phyloP scores from a whole-genome alignment of 768 basidiomycete genomes.

The Collybia nuda region DNA sequence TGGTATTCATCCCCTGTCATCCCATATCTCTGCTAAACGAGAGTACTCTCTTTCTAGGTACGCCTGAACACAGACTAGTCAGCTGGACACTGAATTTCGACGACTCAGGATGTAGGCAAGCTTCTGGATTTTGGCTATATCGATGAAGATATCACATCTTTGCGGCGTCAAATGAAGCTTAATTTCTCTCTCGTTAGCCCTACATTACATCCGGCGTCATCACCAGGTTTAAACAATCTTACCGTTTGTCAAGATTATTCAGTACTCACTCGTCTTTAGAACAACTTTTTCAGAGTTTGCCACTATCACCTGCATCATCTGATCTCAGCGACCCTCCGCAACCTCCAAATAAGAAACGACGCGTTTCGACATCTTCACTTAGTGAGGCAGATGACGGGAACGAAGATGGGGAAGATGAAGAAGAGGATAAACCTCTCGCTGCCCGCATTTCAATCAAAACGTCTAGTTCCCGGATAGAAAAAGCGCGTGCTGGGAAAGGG shows the following conservation, averaged over 20 bases:
- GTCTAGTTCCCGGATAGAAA: constrained; percentile 24
- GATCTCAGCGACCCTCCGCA: constrained; percentile 46
- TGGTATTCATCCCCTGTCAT: constrained; percentile 21
- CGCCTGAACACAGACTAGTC: background rate
- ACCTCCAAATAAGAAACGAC: constrained; percentile 49
- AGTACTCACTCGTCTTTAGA: constrained; percentile 19
- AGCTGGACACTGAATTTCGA: background rate
- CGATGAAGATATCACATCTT: constrained; percentile 66
- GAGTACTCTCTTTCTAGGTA: constrained; percentile 9
- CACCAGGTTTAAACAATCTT: constrained; percentile 50
- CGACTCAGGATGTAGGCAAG: constrained; percentile 64
- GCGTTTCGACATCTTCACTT: constrained; percentile 52
- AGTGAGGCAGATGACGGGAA: constrained; percentile 47
- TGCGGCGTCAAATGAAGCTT: constrained; percentile 69
- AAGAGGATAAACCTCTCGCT: constrained; percentile 59
- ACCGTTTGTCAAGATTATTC: constrained; percentile 3
- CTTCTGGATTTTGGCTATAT: constrained; percentile 79
- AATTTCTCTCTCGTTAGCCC: constrained; percentile 52
- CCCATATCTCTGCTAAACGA: constrained; percentile 3
- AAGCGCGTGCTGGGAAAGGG: constrained; percentile 31
- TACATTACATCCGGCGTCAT: constrained; percentile 41
- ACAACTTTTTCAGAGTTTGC: constrained; percentile 28
- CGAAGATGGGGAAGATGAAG: constrained; percentile 50
- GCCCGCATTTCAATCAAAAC: constrained; percentile 34
- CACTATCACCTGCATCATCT: constrained; percentile 49